Evolutionary conservation across 2,329 filamentous ascomycete genomes (phyloP).

Genomic region (Cladophialophora psammophila): DNA sequence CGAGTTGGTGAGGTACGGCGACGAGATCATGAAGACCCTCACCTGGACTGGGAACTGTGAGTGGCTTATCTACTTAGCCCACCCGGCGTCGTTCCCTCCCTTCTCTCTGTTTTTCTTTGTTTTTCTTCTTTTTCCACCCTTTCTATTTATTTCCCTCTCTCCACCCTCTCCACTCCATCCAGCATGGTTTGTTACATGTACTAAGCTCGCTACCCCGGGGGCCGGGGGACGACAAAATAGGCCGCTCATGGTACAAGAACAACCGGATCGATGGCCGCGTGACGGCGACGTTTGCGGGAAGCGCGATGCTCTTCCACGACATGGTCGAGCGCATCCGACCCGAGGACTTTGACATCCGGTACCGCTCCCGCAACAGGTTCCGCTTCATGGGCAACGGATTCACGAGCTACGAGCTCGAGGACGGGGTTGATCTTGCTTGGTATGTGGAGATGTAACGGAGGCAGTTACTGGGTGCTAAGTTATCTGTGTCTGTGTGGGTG

Average conservation of each 20-base stretch:
- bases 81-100: background rate
- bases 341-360: conserved; percentile 46
- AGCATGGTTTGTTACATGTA: no score
- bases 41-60: conserved; percentile 52
- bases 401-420: conserved; percentile 45
- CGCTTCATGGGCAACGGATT: conserved; percentile 61
- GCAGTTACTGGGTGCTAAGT: no score
- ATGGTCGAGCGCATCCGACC: conserved; percentile 47
- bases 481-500: no score
- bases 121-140: background rate
- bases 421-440: conserved; percentile 43
- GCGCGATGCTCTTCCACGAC: conserved; percentile 49
- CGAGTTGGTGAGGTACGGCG: conserved; percentile 58
- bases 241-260: conserved; percentile 58
- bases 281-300: conserved; percentile 56
- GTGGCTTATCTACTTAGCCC: background rate
- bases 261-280: conserved; percentile 53
- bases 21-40: conserved; percentile 55
- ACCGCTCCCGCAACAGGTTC: conserved; percentile 55
- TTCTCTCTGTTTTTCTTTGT: background rate
- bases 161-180: no score
- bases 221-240: background rate
- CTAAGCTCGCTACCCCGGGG: no score
- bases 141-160: background rate
- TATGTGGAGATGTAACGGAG: conserved; percentile 33